Base-by-base conservation (phyloP, 148 eudicot species). In the Agrostemma githago region DNA sequence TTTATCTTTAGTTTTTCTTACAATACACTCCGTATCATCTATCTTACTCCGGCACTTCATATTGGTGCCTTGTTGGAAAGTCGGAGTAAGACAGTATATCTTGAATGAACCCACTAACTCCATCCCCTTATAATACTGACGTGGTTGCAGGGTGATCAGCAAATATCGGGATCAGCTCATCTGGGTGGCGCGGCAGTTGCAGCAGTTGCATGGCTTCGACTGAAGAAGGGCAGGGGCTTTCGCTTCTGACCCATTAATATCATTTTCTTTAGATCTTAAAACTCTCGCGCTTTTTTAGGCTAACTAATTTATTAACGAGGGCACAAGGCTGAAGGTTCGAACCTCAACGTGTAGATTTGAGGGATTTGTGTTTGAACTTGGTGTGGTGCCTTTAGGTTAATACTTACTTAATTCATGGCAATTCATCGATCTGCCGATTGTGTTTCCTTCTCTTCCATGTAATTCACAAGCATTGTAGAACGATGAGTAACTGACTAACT, bases 131-230 rank as follows among this genome's bases (percentile, higher is more conserved):
- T 63, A 9, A 37, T 43, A 7, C 56, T 42, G 4, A 8, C 10
- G 59, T 72, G 62, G 17, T 63, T 81, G 63, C 95, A 92, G 95
- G 97, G 97, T 9, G 88, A 92, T 72, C 72, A 75, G 66, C 81
- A 74, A 72, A 68, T 92, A 75, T 89, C 95, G 20, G 95, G 95
- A 70, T 83, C 97, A 7, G 94, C 90, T 73, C 95, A 89, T 76
- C 80, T 92, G 82, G 97, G 97, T 44, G 97, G 97, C 48, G 97
- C 92, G 53, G 76, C 82, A 8, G 92, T 91, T 76, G 93, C 93
- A 40, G 97, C 88, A 20, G 10, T 85, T 41, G 87, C 94, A 43
- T 91, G 92, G 93, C 77, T 82, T 6, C 78, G 72, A 9, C 40
- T 79, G 9, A 85, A 82, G 74, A 85, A 75, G 78, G 75, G 89